Conservation (phyloP, 2,329 filamentous ascomycete genomes). For the Drechslera avenae region DNA sequence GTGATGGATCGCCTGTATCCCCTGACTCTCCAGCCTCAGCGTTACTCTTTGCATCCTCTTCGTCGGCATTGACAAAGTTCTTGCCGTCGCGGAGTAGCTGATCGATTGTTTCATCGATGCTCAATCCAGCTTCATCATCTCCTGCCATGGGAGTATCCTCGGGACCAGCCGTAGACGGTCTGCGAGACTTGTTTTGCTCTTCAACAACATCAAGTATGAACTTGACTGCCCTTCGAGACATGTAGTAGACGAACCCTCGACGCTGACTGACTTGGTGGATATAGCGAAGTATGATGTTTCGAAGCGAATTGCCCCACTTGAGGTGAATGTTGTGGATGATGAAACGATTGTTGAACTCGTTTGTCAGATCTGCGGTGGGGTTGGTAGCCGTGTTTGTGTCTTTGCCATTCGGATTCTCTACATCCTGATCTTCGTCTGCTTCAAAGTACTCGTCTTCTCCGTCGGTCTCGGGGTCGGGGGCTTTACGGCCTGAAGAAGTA, state of each 20-base stretch:
- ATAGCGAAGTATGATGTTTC: conserved; percentile 96
- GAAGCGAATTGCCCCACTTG: conserved; percentile 96
- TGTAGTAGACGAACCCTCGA: conserved; percentile 95
- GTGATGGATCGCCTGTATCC: conserved; percentile 15
- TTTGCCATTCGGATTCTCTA: conserved; percentile 51
- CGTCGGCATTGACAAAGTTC: conserved; percentile 77
- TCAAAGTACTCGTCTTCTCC: conserved; percentile 54
- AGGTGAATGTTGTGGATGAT: conserved; percentile 97
- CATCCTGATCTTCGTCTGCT: conserved; percentile 60
- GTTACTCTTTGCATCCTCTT: conserved; percentile 47
- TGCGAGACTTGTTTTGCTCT: conserved; percentile 75
- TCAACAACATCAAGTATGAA: conserved; percentile 98
- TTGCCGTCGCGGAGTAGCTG: conserved; percentile 84
- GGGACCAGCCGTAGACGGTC: conserved; percentile 35
- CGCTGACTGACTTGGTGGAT: conserved; percentile 97
- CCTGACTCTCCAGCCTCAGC: not conserved
- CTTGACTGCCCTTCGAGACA: conserved; percentile 92
- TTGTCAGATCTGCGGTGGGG: conserved; percentile 79
- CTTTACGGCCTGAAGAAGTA: conserved; percentile 62
- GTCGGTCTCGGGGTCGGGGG: conserved; percentile 51
- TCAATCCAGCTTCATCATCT: conserved; percentile 64
- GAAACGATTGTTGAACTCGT: conserved; percentile 97
- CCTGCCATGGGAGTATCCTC: conserved; percentile 44
- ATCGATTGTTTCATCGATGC: conserved; percentile 83
- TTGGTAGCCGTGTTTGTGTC: conserved; percentile 64